Evolutionary conservation across 2,329 filamentous ascomycete genomes (phyloP), one percentile per base, ranked within the genome.

Genomic region (Aureobasidium sp.): DNA sequence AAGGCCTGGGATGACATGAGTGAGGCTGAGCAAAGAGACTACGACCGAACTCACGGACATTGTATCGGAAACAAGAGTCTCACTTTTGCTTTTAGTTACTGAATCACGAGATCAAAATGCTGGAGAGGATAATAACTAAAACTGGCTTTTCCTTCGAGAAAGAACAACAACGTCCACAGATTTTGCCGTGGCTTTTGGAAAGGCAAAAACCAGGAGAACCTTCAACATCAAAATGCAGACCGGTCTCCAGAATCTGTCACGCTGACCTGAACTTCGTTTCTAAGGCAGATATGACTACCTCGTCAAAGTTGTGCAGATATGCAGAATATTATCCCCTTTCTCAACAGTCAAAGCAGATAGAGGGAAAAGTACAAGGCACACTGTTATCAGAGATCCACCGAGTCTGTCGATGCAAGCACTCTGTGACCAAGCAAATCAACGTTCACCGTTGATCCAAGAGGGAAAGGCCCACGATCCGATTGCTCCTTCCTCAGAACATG

Each of bases 1-100:
- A 71, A 67, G 44, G 63, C 68, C 11, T 84, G 82, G 82, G 68
- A 73, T 0, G 66, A 65, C 1, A 76, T 84, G 78, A 76, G 72
- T 0, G 60, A 68, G 0, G 76, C 79, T 65, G 77, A 83, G 64
- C 73, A 75, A 64, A 62, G 73, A 2, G 72, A 70, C 5, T 83
- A 83, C 60, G 78, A 81, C 12, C 67, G 73, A 72, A 3, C 75
- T 79, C 49, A 72, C 22, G 37, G 57, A 41, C 49, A 44, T 14
- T 15, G 31, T 17, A 22, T 34, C n/a, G 53, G 53, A 36, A 57
- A 45, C 53, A 57, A 57, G 17, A 45, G 29, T 36, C 41, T 57
- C 3, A 57, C 41, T n/a, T 57, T 57, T 39, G 29, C 20, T 11
- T 57, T 57, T 14, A 15, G 22, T 22, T 55, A 55, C 25, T 55